Conservation (phyloP, 1,284 basidiomycete species). For the Trichosporon asahii region DNA sequence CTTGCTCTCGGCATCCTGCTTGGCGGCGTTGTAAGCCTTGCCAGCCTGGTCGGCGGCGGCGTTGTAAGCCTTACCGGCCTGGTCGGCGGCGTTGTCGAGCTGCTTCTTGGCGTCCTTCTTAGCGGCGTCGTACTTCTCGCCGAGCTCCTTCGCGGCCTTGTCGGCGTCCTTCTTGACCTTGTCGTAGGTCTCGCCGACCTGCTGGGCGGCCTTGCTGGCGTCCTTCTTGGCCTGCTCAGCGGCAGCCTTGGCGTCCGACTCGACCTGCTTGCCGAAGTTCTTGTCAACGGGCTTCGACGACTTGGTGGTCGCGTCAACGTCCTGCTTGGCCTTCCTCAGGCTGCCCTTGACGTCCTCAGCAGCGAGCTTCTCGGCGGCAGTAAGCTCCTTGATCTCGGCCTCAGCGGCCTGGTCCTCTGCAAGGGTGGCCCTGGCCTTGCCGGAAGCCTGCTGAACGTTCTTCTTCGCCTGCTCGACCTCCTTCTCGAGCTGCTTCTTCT, state of each 20-base stretch:
- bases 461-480: not conserved
- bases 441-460: not conserved
- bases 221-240: conserved; percentile 1
- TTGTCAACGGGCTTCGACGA: not conserved
- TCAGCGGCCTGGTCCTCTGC: not conserved
- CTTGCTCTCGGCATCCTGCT: not conserved
- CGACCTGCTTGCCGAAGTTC: conserved; percentile 10
- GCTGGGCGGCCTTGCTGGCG: not conserved
- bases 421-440: not conserved
- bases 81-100: not conserved
- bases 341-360: not conserved
- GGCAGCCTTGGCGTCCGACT: not conserved
- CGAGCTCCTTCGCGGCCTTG: conserved; percentile 51
- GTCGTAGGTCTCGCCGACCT: not conserved
- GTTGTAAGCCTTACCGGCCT: not conserved
- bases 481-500: not conserved
- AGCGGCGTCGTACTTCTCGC: conserved; percentile 56
- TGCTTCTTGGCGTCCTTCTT: not conserved
- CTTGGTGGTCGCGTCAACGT: not conserved
- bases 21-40: conserved; percentile 54
- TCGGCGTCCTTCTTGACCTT: conserved; percentile 44
- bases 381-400: conserved; percentile 7
- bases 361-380: conserved; percentile 4
- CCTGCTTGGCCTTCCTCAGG: conserved; percentile 6
- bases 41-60: not conserved